These are phyloP conservation scores for Fusarium siculi DNA, from an alignment of 2,329 filamentous ascomycete species.

Conservation along the genomic window DNA sequence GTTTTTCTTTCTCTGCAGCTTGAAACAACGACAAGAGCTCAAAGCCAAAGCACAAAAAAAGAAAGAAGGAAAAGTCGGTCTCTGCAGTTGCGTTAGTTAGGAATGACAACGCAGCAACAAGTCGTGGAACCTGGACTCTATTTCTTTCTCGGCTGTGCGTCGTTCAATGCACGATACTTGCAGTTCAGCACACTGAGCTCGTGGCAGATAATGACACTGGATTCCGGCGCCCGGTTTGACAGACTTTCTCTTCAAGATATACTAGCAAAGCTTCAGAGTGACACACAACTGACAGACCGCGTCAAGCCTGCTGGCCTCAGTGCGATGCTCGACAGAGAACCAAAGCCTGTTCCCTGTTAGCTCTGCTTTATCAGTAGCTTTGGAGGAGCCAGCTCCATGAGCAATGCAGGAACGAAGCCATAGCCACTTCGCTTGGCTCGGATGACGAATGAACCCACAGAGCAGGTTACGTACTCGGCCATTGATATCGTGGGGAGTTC, in stretches of 20 bases:
- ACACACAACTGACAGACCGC: constrained; percentile 21
- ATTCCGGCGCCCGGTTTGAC: constrained; percentile 18
- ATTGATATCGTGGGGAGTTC: constrained; percentile 36
- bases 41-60: constrained; percentile 9
- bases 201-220: constrained; percentile 1
- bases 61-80: background rate
- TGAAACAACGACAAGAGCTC: constrained; percentile 8
- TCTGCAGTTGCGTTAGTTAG: constrained; percentile 18
- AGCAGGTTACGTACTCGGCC: constrained; percentile 23
- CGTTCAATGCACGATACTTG: constrained; percentile 4
- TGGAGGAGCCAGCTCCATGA: constrained; percentile 35
- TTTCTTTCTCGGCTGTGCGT: background rate
- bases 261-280: constrained; percentile 16
- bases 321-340: constrained; percentile 11
- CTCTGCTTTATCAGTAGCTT: constrained; percentile 27
- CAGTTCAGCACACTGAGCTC: background rate
- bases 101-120: constrained; percentile 7
- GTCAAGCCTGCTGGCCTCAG: constrained; percentile 29
- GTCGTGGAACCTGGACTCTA: constrained; percentile 10
- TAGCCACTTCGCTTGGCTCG: constrained; percentile 34
- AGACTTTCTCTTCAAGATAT: constrained; percentile 1
- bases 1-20: constrained; percentile 14
- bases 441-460: constrained; percentile 33
- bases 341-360: constrained; percentile 30
- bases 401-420: constrained; percentile 45